Evolutionary conservation across 176 grass and related monocot species (phyloP).

Genomic region (Triticum aestivum): IWGSC_CS_RefSeq_v2.1 NC_057799.1:566195812-566196311

Average conservation of each 20-base stretch:
- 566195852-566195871: conserved; percentile 54
- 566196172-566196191: not conserved
- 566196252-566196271: conserved; percentile 34
- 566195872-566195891: conserved; percentile 39
- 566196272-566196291: conserved; percentile 20
- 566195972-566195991: not conserved
- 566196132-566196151: conserved; percentile 29
- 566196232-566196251: conserved; percentile 24
- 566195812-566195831: conserved; percentile 48
- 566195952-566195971: conserved; percentile 25
- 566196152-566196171: conserved; percentile 23
- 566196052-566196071: conserved; percentile 93
- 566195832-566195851: conserved; percentile 19
- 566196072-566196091: conserved; percentile 83
- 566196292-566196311: conserved; percentile 47
- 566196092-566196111: conserved; percentile 64
- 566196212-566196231: not conserved
- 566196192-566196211: not conserved
- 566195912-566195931: conserved; percentile 54
- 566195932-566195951: conserved; percentile 74
- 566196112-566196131: conserved; percentile 55
- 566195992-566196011: not conserved
- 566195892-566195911: conserved; percentile 64
- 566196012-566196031: not conserved
- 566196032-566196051: conserved; percentile 86